Conservation (phyloP, 1,284 basidiomycete genomes). For the Golubevia pallescens region DNA sequence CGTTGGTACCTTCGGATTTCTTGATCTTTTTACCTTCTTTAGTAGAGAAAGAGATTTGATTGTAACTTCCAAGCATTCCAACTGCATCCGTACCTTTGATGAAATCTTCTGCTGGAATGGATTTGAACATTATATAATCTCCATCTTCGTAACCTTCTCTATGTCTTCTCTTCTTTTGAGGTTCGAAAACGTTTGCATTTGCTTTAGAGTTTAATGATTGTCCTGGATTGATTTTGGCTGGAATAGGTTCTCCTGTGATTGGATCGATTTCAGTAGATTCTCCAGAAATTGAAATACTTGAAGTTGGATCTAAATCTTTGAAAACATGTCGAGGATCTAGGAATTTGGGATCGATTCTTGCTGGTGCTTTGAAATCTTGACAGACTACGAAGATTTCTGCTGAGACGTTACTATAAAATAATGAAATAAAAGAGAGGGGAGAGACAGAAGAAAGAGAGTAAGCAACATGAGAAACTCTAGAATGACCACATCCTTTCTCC, state of each 20-base stretch:
- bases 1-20: conserved; percentile 66
- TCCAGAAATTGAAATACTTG: no score
- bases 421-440: conserved; percentile 5
- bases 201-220: conserved; percentile 24
- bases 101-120: conserved; percentile 77
- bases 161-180: conserved; percentile 91
- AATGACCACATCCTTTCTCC: no score
- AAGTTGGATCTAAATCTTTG: conserved; percentile 68
- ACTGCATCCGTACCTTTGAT: conserved; percentile 70
- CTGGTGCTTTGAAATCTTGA: conserved; percentile 90
- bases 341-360: conserved; percentile 96
- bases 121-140: conserved; percentile 87
- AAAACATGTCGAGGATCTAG: conserved; percentile 97
- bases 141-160: conserved; percentile 96
- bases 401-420: conserved; percentile 82
- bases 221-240: no score
- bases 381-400: conserved; percentile 99
- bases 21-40: conserved; percentile 80
- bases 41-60: conserved; percentile 78
- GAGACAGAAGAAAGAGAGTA: conserved; percentile 3
- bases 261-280: no score
- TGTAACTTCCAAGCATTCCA: conserved; percentile 79
- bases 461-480: no score
- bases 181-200: conserved; percentile 84
- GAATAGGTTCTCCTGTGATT: no score